Conservation (phyloP, 23 red algal species). For the Gracilaria caudata region DNA sequence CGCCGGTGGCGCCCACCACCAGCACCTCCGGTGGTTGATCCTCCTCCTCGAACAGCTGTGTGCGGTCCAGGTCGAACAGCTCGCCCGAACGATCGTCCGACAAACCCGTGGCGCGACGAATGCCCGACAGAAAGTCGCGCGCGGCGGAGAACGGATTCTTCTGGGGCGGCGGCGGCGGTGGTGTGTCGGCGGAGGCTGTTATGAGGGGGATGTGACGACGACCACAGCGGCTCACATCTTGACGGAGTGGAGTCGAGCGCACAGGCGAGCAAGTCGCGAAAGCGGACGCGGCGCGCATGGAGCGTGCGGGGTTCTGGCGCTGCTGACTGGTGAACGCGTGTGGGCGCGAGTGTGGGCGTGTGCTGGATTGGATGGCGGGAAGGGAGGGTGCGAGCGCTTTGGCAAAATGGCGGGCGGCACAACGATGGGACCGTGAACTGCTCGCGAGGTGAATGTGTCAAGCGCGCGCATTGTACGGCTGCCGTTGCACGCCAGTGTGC, state of each 20-base stretch:
- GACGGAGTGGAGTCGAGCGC: too few species aligned
- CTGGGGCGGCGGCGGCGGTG: not conserved
- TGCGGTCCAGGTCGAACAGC: conserved; percentile 55
- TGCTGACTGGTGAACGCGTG: too few species aligned
- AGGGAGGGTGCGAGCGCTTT: too few species aligned
- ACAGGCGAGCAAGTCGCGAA: not conserved
- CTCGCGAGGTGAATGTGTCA: too few species aligned
- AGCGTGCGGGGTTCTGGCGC: too few species aligned
- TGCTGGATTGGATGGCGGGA: too few species aligned
- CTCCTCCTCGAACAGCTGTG: conserved; percentile 43
- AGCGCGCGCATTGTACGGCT: too few species aligned
- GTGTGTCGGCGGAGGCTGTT: not conserved
- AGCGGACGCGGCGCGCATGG: not conserved
- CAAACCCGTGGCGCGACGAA: conserved; percentile 56
- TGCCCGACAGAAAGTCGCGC: conserved; percentile 56
- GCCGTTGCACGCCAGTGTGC: too few species aligned
- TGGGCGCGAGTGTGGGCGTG: too few species aligned
- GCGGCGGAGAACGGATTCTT: conserved; percentile 46
- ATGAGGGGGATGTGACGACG: not conserved
- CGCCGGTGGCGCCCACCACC: conserved; percentile 91
- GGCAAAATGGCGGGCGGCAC: too few species aligned
- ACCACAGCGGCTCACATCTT: too few species aligned
- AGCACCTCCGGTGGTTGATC: conserved; percentile 84
- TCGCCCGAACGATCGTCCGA: conserved; percentile 2
- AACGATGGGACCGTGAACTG: too few species aligned